Evolutionary conservation across 306 rosid species (phyloP).

Genomic region (Cicer cuneatum): DNA sequence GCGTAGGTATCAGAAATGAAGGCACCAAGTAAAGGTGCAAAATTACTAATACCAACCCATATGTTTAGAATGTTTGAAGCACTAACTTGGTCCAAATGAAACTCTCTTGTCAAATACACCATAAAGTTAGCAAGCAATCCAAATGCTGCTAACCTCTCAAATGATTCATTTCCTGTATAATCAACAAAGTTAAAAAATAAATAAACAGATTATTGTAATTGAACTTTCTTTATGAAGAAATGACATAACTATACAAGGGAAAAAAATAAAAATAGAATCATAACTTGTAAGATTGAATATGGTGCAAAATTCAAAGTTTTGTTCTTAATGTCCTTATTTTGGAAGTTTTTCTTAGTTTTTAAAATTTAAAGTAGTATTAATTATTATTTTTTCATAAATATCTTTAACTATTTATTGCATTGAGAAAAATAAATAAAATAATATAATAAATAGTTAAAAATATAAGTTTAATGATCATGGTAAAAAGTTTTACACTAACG

Average conservation of each 20-base stretch:
- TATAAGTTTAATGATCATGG: too few species aligned
- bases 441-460: too few species aligned
- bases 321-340: too few species aligned
- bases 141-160: slow-evolving; percentile 74
- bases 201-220: neutral
- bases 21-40: slow-evolving; percentile 79
- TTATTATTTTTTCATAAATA: too few species aligned
- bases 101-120: slow-evolving; percentile 71
- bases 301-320: too few species aligned
- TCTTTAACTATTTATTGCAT: too few species aligned
- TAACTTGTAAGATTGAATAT: too few species aligned
- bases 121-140: slow-evolving; percentile 80
- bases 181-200: neutral
- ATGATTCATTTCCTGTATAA: slow-evolving; percentile 78
- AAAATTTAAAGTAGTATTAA: too few species aligned
- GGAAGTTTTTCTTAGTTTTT: too few species aligned
- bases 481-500: too few species aligned
- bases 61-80: slow-evolving; percentile 69
- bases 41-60: slow-evolving; percentile 69
- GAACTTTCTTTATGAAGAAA: too few species aligned
- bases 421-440: too few species aligned
- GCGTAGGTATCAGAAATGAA: slow-evolving; percentile 77
- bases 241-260: neutral
- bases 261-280: neutral
- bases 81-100: slow-evolving; percentile 71